Percentiles rank a stretch among this genome's conserved stretches.
Evolutionary conservation across 1,284 basidiomycete species (phyloP).

Genomic region (Hypsizygus ulmarius): DNA sequence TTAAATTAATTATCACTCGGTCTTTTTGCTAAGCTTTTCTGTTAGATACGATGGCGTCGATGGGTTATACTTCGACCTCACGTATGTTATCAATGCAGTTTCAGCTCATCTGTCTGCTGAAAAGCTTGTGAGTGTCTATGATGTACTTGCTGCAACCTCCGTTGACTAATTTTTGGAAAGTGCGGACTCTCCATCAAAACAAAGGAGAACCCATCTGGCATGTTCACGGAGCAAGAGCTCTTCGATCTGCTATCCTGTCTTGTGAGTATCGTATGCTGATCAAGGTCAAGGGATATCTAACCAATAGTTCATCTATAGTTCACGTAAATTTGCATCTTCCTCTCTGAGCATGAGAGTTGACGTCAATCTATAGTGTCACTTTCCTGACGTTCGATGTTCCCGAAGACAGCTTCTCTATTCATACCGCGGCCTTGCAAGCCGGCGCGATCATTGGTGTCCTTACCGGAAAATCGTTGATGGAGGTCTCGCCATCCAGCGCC

Average conservation of each 20-base stretch:
- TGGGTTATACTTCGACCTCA: slow-evolving; percentile 53
- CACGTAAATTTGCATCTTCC: slow-evolving; percentile 12
- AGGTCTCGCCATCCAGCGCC: slow-evolving; percentile 28
- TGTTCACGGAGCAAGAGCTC: slow-evolving; percentile 53
- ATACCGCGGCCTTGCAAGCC: slow-evolving; percentile 28
- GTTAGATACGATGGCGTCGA: slow-evolving; percentile 31
- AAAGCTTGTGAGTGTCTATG: slow-evolving; percentile 38
- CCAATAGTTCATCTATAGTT: slow-evolving; percentile 21
- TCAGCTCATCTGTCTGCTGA: slow-evolving; percentile 53
- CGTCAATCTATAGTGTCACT: slow-evolving; percentile 24
- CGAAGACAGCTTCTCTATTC: slow-evolving; percentile 32
- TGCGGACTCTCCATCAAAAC: slow-evolving; percentile 61
- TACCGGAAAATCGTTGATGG: slow-evolving; percentile 31
- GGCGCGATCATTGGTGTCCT: slow-evolving; percentile 33
- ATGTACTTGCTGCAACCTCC: neutral
- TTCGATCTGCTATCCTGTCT: slow-evolving; percentile 48
- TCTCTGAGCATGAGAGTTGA: neutral
- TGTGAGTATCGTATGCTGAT: slow-evolving; percentile 28
- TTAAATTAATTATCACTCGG: neutral
- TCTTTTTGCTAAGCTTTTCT: neutral
- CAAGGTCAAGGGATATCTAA: neutral
- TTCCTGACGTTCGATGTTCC: slow-evolving; percentile 36
- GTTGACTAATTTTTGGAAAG: slow-evolving; percentile 27
- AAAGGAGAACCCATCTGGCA: slow-evolving; percentile 45
- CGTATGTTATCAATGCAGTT: slow-evolving; percentile 56